Evolutionary conservation across 1,284 basidiomycete genomes (phyloP), one percentile per base, ranked within the genome.

Genomic region (Calocybe gambosa): DNA sequence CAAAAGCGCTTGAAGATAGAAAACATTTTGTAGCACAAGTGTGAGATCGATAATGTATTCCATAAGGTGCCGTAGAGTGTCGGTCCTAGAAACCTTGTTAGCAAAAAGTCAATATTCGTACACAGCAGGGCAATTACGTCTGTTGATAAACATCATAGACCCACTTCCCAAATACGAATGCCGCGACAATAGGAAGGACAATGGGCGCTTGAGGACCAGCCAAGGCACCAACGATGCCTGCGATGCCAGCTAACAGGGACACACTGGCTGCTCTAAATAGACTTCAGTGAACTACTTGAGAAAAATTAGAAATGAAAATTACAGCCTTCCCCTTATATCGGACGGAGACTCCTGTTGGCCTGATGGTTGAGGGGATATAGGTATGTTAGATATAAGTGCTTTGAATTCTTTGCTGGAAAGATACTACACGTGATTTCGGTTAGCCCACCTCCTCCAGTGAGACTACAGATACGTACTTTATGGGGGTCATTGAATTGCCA

Each of bases 401-500:
- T 60, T 55, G 21, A 62, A 61, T 8, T 55, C 42, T 1, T 19
- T 15, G 29, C 55, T 55, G 5, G 48, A 39, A 31, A 61, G 43
- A 36, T 57, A 52, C 59, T 62, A 39, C 15, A 26, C 33, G 3
- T 3, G 10, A n/a, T 31, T 15, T 28, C 12, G 35, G 38, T 25
- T 39, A 31, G 20, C 20, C 18, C 23, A 10, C 7, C 18, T 43
- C n/a, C 15, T 21, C 38, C 49, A 26, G 37, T 29, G 7, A n/a
- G 39, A 18, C 40, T 33, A 18, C 15, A 21, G 13, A 3, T 25
- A 43, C 52, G 25, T 18, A 56, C 58, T 25, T 40, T 40, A 1
- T 54, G 26, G 2, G 58, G 54, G 49, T 63, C 61, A 26, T 57
- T 34, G 43, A 63, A 58, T 34, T 53, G 54, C 61, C 61, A 63